A percentile compares a stretch with the other conserved stretches of the same genome.
Conservation (phyloP, 805 yeast genomes). For the Wickerhamomyces hampshirensis region DNA sequence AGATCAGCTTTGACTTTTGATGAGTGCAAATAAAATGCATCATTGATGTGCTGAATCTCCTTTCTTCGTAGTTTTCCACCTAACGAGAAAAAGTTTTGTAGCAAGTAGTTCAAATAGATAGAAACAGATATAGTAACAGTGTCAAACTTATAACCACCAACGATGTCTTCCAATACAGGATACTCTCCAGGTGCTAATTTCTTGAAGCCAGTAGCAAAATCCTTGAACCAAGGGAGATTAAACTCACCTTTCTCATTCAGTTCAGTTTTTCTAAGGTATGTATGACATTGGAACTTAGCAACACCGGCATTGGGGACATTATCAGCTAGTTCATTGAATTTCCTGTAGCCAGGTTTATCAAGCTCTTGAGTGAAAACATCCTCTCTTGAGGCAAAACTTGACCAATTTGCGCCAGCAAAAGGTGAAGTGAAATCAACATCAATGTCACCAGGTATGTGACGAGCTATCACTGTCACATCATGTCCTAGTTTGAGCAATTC, state of each 20-base stretch:
- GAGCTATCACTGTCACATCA: slow-evolving; percentile 38
- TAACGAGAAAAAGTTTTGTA: slow-evolving; percentile 36
- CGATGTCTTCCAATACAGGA: slow-evolving; percentile 14
- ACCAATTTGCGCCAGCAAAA: slow-evolving; percentile 72
- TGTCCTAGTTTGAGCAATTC: slow-evolving; percentile 36
- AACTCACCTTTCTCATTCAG: slow-evolving; percentile 11
- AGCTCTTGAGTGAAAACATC: slow-evolving; percentile 34
- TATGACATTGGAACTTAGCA: slow-evolving; percentile 19
- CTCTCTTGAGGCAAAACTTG: slow-evolving; percentile 44
- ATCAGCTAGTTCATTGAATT: slow-evolving; percentile 41
- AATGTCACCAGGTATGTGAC: slow-evolving; percentile 52
- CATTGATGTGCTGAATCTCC: slow-evolving; percentile 37
- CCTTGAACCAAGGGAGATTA: slow-evolving; percentile 44
- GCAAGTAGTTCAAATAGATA: slow-evolving; percentile 49
- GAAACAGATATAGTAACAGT: slow-evolving; percentile 58
- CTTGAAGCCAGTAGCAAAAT: slow-evolving; percentile 36
- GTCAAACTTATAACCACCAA: slow-evolving; percentile 45
- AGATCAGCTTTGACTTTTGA: slow-evolving; percentile 38
- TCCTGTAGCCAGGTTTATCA: slow-evolving; percentile 46
- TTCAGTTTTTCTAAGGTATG: slow-evolving; percentile 12
- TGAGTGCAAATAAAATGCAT: slow-evolving; percentile 42
- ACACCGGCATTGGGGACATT: slow-evolving; percentile 49
- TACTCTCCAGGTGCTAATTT: slow-evolving; percentile 30
- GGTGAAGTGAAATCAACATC: slow-evolving; percentile 57
- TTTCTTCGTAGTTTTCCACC: slow-evolving; percentile 48